Evolutionary conservation across 2,329 filamentous ascomycete genomes (phyloP), one percentile per base, ranked within the genome.

Genomic region (Cytospora schulzeri): DNA sequence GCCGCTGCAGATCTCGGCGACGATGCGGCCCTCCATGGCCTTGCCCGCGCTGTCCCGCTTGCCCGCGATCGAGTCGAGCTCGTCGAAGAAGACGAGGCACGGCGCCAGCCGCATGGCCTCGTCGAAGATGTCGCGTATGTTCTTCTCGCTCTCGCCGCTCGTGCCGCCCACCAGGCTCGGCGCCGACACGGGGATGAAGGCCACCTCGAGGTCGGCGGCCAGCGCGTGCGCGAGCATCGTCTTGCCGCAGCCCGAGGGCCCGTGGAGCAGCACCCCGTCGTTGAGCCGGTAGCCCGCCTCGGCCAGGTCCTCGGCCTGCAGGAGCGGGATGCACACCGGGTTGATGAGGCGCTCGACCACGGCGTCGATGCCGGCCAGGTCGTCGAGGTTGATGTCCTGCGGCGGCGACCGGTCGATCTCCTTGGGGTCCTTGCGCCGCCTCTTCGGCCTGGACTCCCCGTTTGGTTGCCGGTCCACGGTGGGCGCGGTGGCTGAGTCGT

Each of bases 81-180:
- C 90, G 70, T 97, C 93, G 64, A 98, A 91, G 72, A 97, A 96
- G 5, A 99, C 84, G 6, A 99, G 82, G 71, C 92, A 96, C 0
- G 95, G 95, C 0, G 94, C 93, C 45, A 93, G 83, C 62, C 87
- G 85, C 74, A 91, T 92, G 0, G 95, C 95, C 72, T 95, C 91
- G 15, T 98, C 93, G 67, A 96, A 96, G 56, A 92, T 83, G 69
- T 94, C 91, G 41, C 92, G 83, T 31, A 96, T 86, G 66, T 92
- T 92, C 78, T 93, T 93, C 75, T 96, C 92, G 0, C 91, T 94
- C 73, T 95, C 92, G 70, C 92, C 92, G 38, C 91, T 95, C 88
- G 94, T 95, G 24, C 92, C 91, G 19, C 90, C 92, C 0, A 96
- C 89, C 38, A 96, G 85, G 0, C 90, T 91, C 1, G 92, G 91